Conservation (phyloP, 257 asterid genomes). For the Solanum gracilifrons region DNA sequence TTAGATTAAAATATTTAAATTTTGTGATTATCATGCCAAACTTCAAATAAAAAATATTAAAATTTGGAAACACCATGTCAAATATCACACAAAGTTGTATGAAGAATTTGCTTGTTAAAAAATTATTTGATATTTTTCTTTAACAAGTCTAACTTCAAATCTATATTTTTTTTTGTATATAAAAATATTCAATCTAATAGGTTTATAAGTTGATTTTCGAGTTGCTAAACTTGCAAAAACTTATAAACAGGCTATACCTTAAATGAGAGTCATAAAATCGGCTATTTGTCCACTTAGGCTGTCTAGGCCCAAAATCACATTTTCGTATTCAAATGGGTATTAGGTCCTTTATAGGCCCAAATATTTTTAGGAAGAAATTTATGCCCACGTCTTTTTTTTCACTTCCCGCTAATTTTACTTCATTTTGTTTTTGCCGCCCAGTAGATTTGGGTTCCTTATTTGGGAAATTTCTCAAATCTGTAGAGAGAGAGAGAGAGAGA, state of each 20-base stretch:
- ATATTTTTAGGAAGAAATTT: not conserved
- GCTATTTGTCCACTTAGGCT: not conserved
- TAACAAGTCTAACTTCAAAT: not conserved
- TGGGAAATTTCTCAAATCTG: not conserved
- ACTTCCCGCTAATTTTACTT: not conserved
- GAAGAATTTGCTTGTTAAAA: not conserved
- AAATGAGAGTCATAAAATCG: not conserved
- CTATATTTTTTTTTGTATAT: not conserved
- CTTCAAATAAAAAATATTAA: not conserved
- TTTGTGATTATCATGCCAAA: not conserved
- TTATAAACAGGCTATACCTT: not conserved
- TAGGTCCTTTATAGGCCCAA: not conserved
- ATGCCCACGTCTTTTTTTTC: not conserved
- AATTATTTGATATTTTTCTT: not conserved
- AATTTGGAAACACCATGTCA: not conserved
- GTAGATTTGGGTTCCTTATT: not conserved
- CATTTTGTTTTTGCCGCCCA: not conserved
- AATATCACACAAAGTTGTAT: not conserved
- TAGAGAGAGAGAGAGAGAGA: not conserved
- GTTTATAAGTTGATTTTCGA: not conserved
- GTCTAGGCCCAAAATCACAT: not conserved
- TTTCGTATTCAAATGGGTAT: not conserved
- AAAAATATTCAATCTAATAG: not conserved
- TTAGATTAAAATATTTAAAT: not conserved
- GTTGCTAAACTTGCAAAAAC: not conserved